Base-by-base conservation (phyloP, 2,329 filamentous ascomycete genomes). In the Zymoseptoria crescenta region DNA sequence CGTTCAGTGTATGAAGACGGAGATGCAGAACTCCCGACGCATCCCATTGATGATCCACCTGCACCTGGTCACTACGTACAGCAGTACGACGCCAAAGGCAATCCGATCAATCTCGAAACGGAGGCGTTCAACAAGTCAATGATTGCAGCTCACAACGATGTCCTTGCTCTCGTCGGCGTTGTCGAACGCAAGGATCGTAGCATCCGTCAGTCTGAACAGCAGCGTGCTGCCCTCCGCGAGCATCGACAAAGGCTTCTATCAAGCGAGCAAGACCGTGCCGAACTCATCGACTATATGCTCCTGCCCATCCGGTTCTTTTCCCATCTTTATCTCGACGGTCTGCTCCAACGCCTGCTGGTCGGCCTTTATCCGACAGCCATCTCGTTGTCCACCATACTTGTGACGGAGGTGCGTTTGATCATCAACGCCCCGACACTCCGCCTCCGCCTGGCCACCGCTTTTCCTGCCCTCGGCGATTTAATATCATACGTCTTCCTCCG, bases 111-210 rank as follows among this genome's bases (percentile, higher is more conserved):
- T 55, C 72, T 74, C 9, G 65, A 69, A 41, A 74, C 74, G 9
- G 73, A 73, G 28, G 69, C 71, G 5, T 72, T 74, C 56, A 75
- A 74, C 35, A 70, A 74, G 35, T 70, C 68, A 28, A 68, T 77
- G 45, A 71, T 78, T 55, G 72, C 74, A 56, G 77, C 78, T 7
- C 75, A 78, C 57, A 80, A 80, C 52, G 76, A 78, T 62, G 74
- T 79, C 1, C 71, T 79, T 4, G 75, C 74, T 20, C 74, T 77
- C 0, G 75, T 80, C 8, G 78, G 77, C 20, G 76, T 80, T 0
- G 75, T 79, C 0, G 76, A 78, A 64, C 69, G 74, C 59, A 74
- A 68, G 52, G 59, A 69, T 48, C 21, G 59, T 29, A 58, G 52
- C 16, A 57, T 63, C 41, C 56, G 57, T n/a, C 48, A 28, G 20